Conservation (phyloP, 2,329 filamentous ascomycete genomes). For the Tolypocladium ovalisporum region DNA sequence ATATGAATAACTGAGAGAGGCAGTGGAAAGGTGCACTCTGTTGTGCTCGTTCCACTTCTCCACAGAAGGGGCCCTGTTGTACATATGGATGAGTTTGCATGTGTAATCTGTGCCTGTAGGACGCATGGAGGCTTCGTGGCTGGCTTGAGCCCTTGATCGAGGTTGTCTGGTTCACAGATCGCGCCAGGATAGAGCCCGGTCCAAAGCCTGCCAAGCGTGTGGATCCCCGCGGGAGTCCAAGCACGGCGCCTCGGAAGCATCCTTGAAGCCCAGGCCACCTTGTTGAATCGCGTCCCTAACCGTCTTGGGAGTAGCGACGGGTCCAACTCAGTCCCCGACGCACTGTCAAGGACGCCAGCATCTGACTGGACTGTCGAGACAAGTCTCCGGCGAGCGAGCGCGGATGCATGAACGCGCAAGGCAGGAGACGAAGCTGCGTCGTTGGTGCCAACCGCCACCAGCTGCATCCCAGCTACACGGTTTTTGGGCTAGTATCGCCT, state of each 20-base stretch:
- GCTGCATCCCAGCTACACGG: slow-evolving; percentile 2
- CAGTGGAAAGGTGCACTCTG: background rate
- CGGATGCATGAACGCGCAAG: background rate
- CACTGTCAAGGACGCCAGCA: background rate
- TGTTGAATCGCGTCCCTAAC: slow-evolving; percentile 4
- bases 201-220: slow-evolving; percentile 5
- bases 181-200: slow-evolving; percentile 2
- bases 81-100: background rate
- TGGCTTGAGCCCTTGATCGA: slow-evolving; percentile 1
- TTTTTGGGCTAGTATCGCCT: slow-evolving; percentile 1
- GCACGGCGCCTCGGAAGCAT: slow-evolving; percentile 12
- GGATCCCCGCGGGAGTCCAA: slow-evolving; percentile 12
- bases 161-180: slow-evolving; percentile 4
- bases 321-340: background rate
- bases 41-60: slow-evolving; percentile 3
- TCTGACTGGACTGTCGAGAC: background rate
- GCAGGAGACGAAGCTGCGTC: background rate
- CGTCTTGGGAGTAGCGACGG: background rate
- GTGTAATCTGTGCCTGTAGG: background rate
- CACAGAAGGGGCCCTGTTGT: background rate
- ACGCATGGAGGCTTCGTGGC: background rate
- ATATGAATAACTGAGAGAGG: background rate
- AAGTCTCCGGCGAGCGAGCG: background rate
- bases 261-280: slow-evolving; percentile 5
- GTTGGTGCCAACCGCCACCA: background rate